Conservation (phyloP, 495 filamentous ascomycete species). For the Penicillium pulvis region DNA sequence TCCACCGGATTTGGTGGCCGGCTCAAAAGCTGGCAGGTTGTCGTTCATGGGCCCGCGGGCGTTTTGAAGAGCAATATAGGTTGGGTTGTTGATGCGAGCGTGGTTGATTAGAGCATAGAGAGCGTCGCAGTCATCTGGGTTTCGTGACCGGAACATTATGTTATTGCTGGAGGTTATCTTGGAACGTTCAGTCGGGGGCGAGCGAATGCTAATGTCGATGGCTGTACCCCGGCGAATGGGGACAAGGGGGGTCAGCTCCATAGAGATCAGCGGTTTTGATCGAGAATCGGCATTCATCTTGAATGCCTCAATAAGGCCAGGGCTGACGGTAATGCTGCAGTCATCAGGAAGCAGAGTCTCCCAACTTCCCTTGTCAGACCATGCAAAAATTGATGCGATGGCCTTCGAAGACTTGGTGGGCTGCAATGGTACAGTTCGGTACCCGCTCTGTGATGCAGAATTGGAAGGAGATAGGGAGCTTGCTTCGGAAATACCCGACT, state of each 20-base stretch:
- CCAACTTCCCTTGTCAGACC: constrained; percentile 83
- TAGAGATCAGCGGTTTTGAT: constrained; percentile 66
- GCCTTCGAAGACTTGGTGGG: constrained; percentile 61
- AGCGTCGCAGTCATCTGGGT: constrained; percentile 71
- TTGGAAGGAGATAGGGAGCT: constrained; percentile 69
- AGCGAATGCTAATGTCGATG: constrained; percentile 91
- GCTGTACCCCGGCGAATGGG: constrained; percentile 85
- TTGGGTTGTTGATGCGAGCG: constrained; percentile 82
- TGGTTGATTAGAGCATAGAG: constrained; percentile 84
- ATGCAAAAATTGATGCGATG: constrained; percentile 79
- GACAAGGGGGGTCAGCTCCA: constrained; percentile 86
- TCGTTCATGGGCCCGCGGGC: constrained; percentile 52
- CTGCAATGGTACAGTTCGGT: constrained; percentile 57
- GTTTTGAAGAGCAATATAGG: constrained; percentile 81
- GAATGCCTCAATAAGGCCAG: constrained; percentile 85
- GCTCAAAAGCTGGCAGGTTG: constrained; percentile 31
- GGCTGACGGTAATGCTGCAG: constrained; percentile 78
- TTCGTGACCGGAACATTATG: constrained; percentile 85
- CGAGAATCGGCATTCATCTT: constrained; percentile 54
- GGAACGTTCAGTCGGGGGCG: constrained; percentile 70
- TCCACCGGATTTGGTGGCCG: constrained; percentile 33
- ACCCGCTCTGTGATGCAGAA: constrained; percentile 71
- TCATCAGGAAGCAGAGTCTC: constrained; percentile 72
- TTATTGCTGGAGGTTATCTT: constrained; percentile 71
- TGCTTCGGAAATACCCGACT: constrained; percentile 44